These are phyloP conservation scores for Digitaria exilis DNA, from an alignment of 202 grass and related monocot species.

Conservation along the genomic window DNA sequence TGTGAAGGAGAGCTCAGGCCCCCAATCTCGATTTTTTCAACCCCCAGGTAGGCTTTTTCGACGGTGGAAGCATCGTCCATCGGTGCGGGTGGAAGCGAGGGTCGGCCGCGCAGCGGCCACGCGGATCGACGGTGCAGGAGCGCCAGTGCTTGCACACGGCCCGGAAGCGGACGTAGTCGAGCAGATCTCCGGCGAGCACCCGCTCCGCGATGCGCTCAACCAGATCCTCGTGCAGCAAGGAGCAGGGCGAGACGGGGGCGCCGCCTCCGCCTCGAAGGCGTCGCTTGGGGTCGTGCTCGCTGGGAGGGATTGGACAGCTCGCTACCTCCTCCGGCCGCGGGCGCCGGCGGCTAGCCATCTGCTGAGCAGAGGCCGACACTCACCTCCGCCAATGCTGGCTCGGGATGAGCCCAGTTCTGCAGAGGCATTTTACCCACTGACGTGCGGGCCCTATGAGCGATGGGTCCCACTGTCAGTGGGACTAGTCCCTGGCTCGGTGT, in stretches of 20 bases:
- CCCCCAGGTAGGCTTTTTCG: no score
- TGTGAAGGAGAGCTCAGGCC: no score
- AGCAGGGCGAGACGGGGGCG: background rate
- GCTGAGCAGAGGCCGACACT: no score
- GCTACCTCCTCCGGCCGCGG: no score
- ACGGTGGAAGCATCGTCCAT: background rate
- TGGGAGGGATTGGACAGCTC: background rate
- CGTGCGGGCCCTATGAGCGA: no score
- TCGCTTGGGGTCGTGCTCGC: background rate
- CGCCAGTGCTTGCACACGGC: background rate
- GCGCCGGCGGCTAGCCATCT: background rate
- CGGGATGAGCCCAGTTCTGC: no score
- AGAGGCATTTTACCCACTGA: no score
- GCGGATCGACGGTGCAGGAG: background rate
- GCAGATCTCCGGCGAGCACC: background rate
- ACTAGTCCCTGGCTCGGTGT: no score
- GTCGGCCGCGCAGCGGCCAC: background rate
- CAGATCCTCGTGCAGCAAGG: background rate
- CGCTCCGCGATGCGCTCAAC: background rate
- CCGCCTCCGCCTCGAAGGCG: no score
- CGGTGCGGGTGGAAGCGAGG: background rate
- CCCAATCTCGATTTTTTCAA: no score
- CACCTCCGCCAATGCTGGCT: no score
- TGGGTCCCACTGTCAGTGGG: no score
- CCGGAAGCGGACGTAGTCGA: constrained; percentile 6